Percentiles rank a stretch among this genome's conserved stretches.
These are phyloP conservation scores for Raffaelea albimanens DNA, from an alignment of 2,329 filamentous ascomycete genomes.

Conservation along the genomic window DNA sequence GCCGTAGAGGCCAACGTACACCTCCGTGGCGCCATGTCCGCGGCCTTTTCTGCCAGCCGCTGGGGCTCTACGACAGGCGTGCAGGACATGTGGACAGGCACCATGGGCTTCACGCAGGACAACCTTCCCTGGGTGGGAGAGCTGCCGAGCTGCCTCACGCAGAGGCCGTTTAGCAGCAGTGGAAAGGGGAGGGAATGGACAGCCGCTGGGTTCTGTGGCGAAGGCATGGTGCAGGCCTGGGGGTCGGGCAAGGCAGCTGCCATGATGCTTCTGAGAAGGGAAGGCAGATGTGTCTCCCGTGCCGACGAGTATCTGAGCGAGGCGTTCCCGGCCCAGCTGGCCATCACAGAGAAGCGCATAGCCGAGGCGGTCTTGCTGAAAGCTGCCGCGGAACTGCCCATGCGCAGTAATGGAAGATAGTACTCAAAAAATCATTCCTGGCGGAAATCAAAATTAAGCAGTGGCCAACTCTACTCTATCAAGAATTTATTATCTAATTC, in stretches of 20 bases:
- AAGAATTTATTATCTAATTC: no score
- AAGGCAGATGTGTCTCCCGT: neutral
- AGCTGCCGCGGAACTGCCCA: no score
- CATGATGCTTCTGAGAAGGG: neutral
- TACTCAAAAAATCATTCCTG: no score
- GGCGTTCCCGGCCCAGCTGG: neutral
- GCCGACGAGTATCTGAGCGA: neutral
- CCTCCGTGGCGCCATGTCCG: neutral
- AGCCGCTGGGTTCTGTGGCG: neutral
- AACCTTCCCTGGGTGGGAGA: slow-evolving; percentile 42
- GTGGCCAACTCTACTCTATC: no score
- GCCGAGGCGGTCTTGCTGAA: neutral
- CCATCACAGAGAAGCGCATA: neutral
- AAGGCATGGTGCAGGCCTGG: neutral
- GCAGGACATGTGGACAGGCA: slow-evolving; percentile 36
- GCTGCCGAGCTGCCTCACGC: slow-evolving; percentile 20
- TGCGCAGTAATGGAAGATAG: no score
- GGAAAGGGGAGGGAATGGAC: neutral
- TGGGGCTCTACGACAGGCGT: slow-evolving; percentile 17
- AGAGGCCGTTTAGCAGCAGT: neutral
- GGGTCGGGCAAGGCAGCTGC: neutral
- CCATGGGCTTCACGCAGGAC: slow-evolving; percentile 47
- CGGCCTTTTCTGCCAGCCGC: neutral
- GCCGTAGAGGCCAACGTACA: neutral
- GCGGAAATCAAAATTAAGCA: no score